phyloP scores from a whole-genome alignment of 441 rosid genomes.

The Erodium trifolium region DNA sequence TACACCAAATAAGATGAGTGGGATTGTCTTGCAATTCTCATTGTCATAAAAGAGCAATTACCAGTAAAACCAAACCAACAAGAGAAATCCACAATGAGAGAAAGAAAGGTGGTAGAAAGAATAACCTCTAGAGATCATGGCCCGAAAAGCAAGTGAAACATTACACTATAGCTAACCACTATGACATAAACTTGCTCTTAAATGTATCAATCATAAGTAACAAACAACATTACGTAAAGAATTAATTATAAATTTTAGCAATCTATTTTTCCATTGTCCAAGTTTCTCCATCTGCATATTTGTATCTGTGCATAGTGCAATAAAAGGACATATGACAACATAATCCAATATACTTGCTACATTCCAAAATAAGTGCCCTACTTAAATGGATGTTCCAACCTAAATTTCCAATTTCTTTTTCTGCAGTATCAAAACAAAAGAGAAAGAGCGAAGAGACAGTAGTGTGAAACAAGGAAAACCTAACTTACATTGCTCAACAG shows the following conservation, averaged over 20 bases:
- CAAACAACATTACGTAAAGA: background rate
- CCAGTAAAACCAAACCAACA: background rate
- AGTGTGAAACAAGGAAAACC: constrained; percentile 8
- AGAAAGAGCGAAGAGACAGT: constrained; percentile 2
- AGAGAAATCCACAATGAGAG: background rate
- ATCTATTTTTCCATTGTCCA: background rate
- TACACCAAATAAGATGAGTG: background rate
- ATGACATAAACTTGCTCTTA: background rate
- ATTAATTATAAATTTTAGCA: background rate
- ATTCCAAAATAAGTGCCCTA: background rate
- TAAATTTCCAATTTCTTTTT: too few relatives aligned
- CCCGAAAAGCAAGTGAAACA: background rate
- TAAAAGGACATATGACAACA: background rate
- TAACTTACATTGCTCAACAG: constrained; percentile 78
- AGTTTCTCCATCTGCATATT: background rate
- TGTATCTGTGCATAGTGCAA: background rate
- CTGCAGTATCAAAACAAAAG: background rate
- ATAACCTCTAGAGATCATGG: background rate
- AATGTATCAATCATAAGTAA: background rate
- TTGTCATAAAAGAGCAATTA: background rate
- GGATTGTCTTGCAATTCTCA: background rate
- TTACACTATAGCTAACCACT: background rate
- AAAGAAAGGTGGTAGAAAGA: background rate
- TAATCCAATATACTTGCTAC: background rate
- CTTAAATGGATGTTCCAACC: background rate